Percentiles rank a stretch among this genome's conserved stretches.
phyloP scores from a whole-genome alignment of 2,329 filamentous ascomycete species.

The Aspergillus neotritici region DNA sequence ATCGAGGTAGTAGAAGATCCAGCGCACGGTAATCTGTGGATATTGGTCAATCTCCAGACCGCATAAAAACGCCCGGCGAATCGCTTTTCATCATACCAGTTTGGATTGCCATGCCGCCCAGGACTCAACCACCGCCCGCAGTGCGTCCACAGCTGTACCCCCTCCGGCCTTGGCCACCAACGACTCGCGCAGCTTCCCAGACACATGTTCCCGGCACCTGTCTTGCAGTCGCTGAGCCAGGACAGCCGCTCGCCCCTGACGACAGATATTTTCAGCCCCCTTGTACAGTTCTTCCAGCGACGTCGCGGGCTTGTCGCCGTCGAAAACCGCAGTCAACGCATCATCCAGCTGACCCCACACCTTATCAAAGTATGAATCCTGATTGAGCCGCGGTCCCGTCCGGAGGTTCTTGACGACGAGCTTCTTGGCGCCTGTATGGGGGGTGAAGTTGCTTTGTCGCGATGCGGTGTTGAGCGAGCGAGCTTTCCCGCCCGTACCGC shows the following conservation, averaged over 20 bases:
- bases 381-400: conserved; percentile 56
- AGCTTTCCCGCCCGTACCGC: conserved; percentile 27
- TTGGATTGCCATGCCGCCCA: conserved; percentile 79
- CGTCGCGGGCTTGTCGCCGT: conserved; percentile 54
- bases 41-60: background rate
- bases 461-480: conserved; percentile 28
- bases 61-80: background rate
- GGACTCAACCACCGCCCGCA: conserved; percentile 54
- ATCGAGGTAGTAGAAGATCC: conserved; percentile 91
- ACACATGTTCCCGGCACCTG: conserved; percentile 61
- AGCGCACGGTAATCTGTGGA: conserved; percentile 65
- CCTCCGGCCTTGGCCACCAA: conserved; percentile 53
- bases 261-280: conserved; percentile 85
- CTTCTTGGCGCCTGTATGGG: conserved; percentile 72
- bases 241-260: conserved; percentile 64
- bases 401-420: conserved; percentile 92
- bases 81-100: conserved; percentile 50
- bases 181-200: conserved; percentile 50
- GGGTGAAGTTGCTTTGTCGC: conserved; percentile 55
- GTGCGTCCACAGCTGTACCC: conserved; percentile 57
- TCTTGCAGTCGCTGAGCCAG: conserved; percentile 62
- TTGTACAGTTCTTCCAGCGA: conserved; percentile 88
- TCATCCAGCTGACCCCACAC: conserved; percentile 68
- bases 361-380: conserved; percentile 71
- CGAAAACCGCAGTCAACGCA: conserved; percentile 69